phyloP scores from a whole-genome alignment of 805 yeast genomes.

The Pichia gijzeniarum region DNA sequence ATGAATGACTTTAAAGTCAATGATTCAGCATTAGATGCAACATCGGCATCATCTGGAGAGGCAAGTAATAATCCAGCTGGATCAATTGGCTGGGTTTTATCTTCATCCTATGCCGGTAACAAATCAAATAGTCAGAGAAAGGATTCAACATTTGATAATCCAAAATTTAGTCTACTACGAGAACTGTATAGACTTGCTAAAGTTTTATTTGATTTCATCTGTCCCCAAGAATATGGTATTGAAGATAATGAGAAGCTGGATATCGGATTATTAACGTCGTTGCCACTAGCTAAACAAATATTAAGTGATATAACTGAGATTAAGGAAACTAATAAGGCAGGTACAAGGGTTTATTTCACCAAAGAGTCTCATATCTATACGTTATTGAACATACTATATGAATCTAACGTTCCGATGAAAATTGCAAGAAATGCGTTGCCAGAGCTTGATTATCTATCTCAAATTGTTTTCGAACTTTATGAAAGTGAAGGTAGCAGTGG shows the following conservation, averaged over 20 bases:
- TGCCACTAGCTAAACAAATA: slow-evolving; percentile 88
- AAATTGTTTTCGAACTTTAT: slow-evolving; percentile 87
- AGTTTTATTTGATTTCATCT: slow-evolving; percentile 91
- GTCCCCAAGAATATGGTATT: slow-evolving; percentile 98
- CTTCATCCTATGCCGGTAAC: slow-evolving; percentile 27
- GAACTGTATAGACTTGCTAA: slow-evolving; percentile 87
- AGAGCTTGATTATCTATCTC: slow-evolving; percentile 91
- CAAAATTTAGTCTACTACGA: slow-evolving; percentile 70
- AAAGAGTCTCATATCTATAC: slow-evolving; percentile 97
- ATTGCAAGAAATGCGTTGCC: slow-evolving; percentile 93
- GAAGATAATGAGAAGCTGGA: slow-evolving; percentile 92
- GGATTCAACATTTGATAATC: slow-evolving; percentile 62
- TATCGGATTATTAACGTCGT: slow-evolving; percentile 87
- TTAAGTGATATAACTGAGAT: slow-evolving; percentile 73
- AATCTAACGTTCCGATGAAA: slow-evolving; percentile 90
- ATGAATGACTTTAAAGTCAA: slow-evolving; percentile 70
- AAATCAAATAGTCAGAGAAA: slow-evolving; percentile 13
- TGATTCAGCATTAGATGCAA: slow-evolving; percentile 26
- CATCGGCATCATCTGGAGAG: slow-evolving; percentile 20
- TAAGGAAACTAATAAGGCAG: slow-evolving; percentile 73
- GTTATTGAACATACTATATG: slow-evolving; percentile 81
- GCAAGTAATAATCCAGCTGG: slow-evolving; percentile 40
- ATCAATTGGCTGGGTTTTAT: slow-evolving; percentile 66
- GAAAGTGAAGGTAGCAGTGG: slow-evolving; percentile 64
- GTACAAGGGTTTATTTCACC: slow-evolving; percentile 85